Evolutionary conservation across 129 eudicot genomes (phyloP).

Genomic region (Flaveria linearis): DNA sequence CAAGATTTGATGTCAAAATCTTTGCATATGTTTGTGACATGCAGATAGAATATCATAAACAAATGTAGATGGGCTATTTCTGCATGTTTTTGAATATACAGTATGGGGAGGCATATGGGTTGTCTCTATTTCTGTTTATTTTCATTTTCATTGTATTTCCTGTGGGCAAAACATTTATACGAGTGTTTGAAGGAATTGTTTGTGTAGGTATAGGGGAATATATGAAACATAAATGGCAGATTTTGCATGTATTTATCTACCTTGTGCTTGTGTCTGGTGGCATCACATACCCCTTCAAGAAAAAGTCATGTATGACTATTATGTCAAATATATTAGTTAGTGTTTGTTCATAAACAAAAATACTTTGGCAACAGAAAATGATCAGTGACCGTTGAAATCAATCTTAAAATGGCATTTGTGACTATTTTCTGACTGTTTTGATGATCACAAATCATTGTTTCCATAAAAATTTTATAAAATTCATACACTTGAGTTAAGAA

Average conservation of each 20-base stretch:
- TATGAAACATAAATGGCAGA: constrained; percentile 30
- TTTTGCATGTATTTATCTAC: constrained; percentile 42
- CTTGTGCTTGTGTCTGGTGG: constrained; percentile 43
- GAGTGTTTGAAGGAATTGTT: constrained; percentile 23
- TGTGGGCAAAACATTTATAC: constrained; percentile 31
- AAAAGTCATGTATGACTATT: constrained; percentile 3
- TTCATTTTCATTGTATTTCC: constrained; percentile 26
- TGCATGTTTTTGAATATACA: constrained; percentile 51
- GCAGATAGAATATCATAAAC: constrained; percentile 42
- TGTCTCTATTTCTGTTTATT: constrained; percentile 41
- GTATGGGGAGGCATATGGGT: constrained; percentile 87
- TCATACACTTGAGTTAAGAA: neutral
- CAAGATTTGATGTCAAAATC: constrained; percentile 24
- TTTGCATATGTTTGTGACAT: constrained; percentile 30
- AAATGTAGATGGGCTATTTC: constrained; percentile 51
- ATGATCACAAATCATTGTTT: neutral
- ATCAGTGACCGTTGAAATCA: too few relatives aligned
- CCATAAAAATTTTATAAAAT: neutral
- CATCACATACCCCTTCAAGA: constrained; percentile 23
- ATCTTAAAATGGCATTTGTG: too few relatives aligned
- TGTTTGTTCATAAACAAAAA: too few relatives aligned
- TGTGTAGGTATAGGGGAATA: constrained; percentile 29
- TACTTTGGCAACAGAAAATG: too few relatives aligned
- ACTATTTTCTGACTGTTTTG: neutral
- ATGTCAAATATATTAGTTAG: neutral